A percentile compares a stretch with the other conserved stretches of the same genome.
These are phyloP conservation scores for Vaccinium corymbosum DNA, from an alignment of 148 eudicot species.

Conservation along the genomic window DNA sequence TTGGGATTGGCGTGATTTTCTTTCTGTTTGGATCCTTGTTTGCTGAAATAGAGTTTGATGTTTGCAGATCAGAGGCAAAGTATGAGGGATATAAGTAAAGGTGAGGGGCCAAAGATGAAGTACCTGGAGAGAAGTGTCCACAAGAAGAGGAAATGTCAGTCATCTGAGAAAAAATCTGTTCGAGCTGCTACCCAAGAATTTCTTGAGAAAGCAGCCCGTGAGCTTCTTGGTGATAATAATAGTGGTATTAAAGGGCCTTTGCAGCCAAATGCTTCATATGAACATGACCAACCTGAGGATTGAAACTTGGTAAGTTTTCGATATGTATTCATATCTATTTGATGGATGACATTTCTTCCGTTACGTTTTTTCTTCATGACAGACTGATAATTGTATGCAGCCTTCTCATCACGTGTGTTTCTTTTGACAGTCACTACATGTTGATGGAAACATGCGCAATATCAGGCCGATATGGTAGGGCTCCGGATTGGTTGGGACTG, in stretches of 20 bases:
- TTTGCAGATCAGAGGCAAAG: constrained; percentile 78
- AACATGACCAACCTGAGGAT: constrained; percentile 27
- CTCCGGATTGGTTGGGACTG: no score
- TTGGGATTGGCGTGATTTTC: background rate
- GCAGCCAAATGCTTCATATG: constrained; percentile 50
- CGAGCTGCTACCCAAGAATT: constrained; percentile 86
- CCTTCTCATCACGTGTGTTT: no score
- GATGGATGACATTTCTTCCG: background rate
- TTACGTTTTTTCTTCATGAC: background rate
- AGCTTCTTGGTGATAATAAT: constrained; percentile 73
- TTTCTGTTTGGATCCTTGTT: constrained; percentile 4
- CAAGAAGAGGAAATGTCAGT: constrained; percentile 73
- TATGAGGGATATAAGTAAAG: constrained; percentile 69
- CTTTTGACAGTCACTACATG: no score
- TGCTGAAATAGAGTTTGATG: constrained; percentile 10
- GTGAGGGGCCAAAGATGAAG: constrained; percentile 43
- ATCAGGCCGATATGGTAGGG: no score
- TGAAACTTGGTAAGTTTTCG: constrained; percentile 26
- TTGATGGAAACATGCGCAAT: no score
- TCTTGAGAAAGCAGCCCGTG: constrained; percentile 91
- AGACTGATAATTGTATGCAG: no score
- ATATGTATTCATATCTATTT: background rate
- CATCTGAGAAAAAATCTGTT: constrained; percentile 62
- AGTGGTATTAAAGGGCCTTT: constrained; percentile 71
- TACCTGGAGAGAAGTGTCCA: constrained; percentile 49